These are phyloP conservation scores for Globisporangium lucens DNA, from an alignment of 352 stramenopile species.

Conservation along the genomic window DNA sequence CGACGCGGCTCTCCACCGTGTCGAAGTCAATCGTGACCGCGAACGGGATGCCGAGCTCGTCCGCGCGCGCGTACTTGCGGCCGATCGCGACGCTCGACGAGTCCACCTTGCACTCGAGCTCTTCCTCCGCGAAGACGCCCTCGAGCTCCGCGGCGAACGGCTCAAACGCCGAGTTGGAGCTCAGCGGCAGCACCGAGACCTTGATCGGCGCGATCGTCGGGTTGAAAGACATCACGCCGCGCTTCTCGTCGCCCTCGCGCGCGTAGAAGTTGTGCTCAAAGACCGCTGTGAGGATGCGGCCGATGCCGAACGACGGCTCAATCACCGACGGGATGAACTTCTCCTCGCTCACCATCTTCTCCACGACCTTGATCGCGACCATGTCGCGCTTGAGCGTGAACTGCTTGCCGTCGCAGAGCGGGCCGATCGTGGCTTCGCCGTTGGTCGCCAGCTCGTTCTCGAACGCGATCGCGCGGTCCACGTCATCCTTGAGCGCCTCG, in stretches of 20 bases:
- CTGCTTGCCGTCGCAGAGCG: constrained; percentile 74
- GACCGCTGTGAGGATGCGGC: constrained; percentile 96
- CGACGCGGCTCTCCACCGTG: constrained; percentile 87
- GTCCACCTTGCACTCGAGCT: constrained; percentile 92
- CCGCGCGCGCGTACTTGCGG: constrained; percentile 94
- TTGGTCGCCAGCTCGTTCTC: constrained; percentile 88
- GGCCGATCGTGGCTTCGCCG: constrained; percentile 89
- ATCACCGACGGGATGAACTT: constrained; percentile 99
- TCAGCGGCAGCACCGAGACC: constrained; percentile 94
- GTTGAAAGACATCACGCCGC: constrained; percentile 97
- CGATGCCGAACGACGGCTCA: constrained; percentile 99
- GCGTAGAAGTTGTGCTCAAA: constrained; percentile 99
- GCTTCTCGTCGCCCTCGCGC: constrained; percentile 95
- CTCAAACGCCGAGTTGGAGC: constrained; percentile 85
- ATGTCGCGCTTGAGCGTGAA: constrained; percentile 95
- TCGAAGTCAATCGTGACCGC: constrained; percentile 99
- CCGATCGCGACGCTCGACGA: constrained; percentile 95
- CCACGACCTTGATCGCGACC: constrained; percentile 92
- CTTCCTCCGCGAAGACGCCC: constrained; percentile 52
- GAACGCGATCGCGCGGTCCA: constrained; percentile 86
- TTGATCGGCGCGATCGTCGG: constrained; percentile 98
- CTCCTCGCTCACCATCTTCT: constrained; percentile 95
- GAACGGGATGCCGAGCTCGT: constrained; percentile 99
- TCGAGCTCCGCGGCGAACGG: constrained; percentile 80
- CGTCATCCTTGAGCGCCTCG: constrained; percentile 87